These are phyloP conservation scores for Pseudonitzschia multiseries DNA, from an alignment of 108 stramenopile species.

Conservation along the genomic window DNA sequence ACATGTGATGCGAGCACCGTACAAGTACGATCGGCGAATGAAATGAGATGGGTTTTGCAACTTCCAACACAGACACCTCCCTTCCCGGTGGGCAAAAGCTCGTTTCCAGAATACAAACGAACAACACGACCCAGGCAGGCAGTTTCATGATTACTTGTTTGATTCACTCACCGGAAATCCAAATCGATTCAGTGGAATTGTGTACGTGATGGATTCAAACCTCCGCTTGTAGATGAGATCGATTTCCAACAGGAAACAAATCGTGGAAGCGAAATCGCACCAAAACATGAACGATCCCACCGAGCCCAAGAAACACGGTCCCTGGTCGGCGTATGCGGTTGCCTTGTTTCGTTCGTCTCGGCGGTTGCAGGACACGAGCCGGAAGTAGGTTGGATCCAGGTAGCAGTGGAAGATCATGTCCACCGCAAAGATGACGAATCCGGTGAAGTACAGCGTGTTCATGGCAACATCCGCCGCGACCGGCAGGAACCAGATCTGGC, in stretches of 20 bases:
- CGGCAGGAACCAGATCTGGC: conserved; percentile 48
- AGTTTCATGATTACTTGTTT: not conserved
- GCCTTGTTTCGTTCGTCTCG: not conserved
- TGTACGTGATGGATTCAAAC: not conserved
- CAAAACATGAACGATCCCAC: conserved; percentile 67
- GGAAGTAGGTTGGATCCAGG: conserved; percentile 50
- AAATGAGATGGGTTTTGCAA: not conserved
- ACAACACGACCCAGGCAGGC: not conserved
- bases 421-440: conserved; percentile 40
- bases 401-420: conserved; percentile 55
- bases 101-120: not conserved
- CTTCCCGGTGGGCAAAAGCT: not conserved
- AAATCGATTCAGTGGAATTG: conserved; percentile 28
- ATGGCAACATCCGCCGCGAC: conserved; percentile 37
- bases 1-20: too few relatives aligned
- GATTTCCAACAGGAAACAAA: conserved; percentile 55
- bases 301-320: not conserved
- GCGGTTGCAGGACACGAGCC: conserved; percentile 2
- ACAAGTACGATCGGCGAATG: not conserved
- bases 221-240: conserved; percentile 33
- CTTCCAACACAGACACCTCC: not conserved
- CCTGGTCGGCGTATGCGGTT: not conserved
- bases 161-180: conserved; percentile 52
- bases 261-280: conserved; percentile 61
- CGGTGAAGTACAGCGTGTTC: conserved; percentile 42